Evolutionary conservation across 1,284 basidiomycete genomes (phyloP).

Genomic region (Puccinia hordei): DNA sequence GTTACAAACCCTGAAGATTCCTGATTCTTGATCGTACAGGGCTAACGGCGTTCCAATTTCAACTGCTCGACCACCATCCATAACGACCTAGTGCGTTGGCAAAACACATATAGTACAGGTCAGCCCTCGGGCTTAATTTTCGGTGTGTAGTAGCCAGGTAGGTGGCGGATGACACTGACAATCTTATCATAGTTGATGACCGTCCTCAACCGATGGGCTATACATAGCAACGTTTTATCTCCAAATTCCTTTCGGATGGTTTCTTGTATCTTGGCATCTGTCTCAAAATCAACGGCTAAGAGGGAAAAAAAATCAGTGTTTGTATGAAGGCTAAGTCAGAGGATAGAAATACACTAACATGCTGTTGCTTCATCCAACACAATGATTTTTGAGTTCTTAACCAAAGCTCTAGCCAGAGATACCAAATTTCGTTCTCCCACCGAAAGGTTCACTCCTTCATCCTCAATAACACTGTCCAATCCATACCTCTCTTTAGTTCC

Average conservation of each 20-base stretch:
- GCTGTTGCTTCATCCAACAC: constrained; percentile 75
- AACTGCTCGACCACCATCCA: constrained; percentile 2
- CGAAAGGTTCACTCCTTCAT: constrained; percentile 59
- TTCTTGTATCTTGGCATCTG: constrained; percentile 78
- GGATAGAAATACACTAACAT: constrained; percentile 53
- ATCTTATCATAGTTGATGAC: constrained; percentile 18
- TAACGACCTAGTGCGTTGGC: neutral
- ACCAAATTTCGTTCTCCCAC: constrained; percentile 59
- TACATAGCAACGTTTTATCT: constrained; percentile 76
- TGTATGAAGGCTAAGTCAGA: neutral
- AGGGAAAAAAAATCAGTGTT: neutral
- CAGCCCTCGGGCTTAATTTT: neutral
- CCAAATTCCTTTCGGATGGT: constrained; percentile 81
- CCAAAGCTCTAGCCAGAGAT: constrained; percentile 60
- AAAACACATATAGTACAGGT: neutral
- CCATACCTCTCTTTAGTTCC: constrained; percentile 54
- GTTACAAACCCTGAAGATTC: constrained; percentile 17
- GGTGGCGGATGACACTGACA: neutral
- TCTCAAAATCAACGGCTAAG: constrained; percentile 64
- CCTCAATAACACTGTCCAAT: constrained; percentile 59
- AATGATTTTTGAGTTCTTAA: constrained; percentile 73
- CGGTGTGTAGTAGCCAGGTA: neutral
- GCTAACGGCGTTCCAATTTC: constrained; percentile 17
- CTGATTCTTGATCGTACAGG: neutral
- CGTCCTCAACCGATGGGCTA: constrained; percentile 63